These are phyloP conservation scores for Bondarzewia mesenterica DNA, from an alignment of 1,284 basidiomycete species.

Conservation along the genomic window DNA sequence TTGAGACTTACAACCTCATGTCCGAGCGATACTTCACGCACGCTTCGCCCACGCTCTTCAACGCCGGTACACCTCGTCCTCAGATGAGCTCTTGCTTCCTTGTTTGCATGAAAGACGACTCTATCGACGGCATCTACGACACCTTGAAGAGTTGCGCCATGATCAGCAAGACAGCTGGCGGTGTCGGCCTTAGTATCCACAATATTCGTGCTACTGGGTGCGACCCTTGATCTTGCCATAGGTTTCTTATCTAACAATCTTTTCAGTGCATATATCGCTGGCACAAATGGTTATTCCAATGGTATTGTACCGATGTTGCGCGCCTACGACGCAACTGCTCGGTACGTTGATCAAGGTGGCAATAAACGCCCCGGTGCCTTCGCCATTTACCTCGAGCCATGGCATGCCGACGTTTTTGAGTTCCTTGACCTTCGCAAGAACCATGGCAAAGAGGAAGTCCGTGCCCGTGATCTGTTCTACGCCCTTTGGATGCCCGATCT, in stretches of 20 bases:
- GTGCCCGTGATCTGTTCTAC: conserved; percentile 97
- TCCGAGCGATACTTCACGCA: conserved; percentile 97
- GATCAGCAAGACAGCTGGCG: conserved; percentile 99
- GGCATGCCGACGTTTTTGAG: conserved; percentile 97
- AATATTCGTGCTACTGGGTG: conserved; percentile 95
- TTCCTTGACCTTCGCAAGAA: conserved; percentile 99
- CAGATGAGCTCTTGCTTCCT: conserved; percentile 98
- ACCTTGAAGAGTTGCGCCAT: conserved; percentile 98
- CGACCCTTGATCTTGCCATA: conserved; percentile 18
- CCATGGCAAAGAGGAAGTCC: conserved; percentile 97
- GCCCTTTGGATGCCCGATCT: conserved; percentile 98
- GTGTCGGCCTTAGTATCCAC: conserved; percentile 95
- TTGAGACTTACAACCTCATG: conserved; percentile 95
- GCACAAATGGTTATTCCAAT: conserved; percentile 97
- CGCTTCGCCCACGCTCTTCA: conserved; percentile 97
- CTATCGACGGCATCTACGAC: conserved; percentile 98
- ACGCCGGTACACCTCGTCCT: conserved; percentile 92
- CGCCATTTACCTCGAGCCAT: conserved; percentile 95
- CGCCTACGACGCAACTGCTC: conserved; percentile 96
- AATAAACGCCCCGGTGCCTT: conserved; percentile 99
- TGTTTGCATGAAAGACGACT: conserved; percentile 97
- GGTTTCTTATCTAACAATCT: conserved; percentile 14
- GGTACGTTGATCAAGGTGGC: conserved; percentile 98
- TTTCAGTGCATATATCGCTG: conserved; percentile 77
- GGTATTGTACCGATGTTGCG: conserved; percentile 99